Evolutionary conservation across 768 basidiomycete genomes (phyloP).

Genomic region (Tylopilus balloui): DNA sequence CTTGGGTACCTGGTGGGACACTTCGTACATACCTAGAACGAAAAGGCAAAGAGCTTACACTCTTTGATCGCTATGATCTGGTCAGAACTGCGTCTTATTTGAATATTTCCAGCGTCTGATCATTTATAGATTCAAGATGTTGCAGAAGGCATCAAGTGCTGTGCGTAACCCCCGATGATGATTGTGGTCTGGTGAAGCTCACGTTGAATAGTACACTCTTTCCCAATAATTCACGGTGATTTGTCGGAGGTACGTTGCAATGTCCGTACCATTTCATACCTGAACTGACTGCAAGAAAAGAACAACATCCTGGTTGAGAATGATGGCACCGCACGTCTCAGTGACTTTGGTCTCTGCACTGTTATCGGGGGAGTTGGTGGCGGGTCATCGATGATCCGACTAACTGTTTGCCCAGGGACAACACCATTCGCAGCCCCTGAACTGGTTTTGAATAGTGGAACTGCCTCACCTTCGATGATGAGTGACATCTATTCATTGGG

Average conservation of each 20-base stretch:
- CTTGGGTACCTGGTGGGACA: background rate
- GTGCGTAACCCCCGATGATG: background rate
- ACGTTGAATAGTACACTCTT: conserved; percentile 1
- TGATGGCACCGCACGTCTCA: background rate
- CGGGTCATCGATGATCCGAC: conserved; percentile 1
- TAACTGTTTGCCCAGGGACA: background rate
- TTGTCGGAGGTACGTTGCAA: background rate
- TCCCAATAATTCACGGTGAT: conserved; percentile 1
- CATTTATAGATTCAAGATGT: background rate
- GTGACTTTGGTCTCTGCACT: conserved; percentile 2
- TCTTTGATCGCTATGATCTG: background rate
- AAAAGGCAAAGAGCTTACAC: background rate
- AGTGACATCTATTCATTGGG: conserved; percentile 3
- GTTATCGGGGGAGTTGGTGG: background rate
- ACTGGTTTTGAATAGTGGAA: background rate
- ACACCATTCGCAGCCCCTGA: conserved; percentile 2
- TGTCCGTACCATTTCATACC: background rate
- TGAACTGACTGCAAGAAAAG: background rate
- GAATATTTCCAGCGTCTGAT: background rate
- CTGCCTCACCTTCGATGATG: background rate
- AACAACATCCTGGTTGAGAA: background rate
- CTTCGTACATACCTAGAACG: background rate
- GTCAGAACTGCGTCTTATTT: background rate
- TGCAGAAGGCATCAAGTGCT: conserved; percentile 1
- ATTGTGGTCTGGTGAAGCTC: background rate